Evolutionary conservation across 1,284 basidiomycete species (phyloP), one percentile per base, ranked within the genome.

Genomic region (Entoloma clypeatum): DNA sequence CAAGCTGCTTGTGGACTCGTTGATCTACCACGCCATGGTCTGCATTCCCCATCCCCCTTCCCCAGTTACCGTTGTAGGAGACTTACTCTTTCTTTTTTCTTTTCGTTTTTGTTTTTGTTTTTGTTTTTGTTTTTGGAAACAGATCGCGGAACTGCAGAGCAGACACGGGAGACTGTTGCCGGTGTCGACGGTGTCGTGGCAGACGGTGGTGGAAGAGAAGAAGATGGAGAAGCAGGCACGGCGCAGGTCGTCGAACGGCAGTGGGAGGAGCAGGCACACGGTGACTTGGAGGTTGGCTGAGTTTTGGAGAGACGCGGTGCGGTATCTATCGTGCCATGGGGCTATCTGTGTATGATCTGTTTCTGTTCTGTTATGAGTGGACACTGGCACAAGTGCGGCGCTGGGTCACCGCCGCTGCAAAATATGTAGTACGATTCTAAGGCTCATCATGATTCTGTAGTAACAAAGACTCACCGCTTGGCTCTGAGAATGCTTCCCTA

Each of bases 11-110:
- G 39, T 36, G 4, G 43, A 47, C 18, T 47, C 48, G 11, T 26
- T 37, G 26, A 13, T 44, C 11, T 52, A 50, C 21, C 44, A 50
- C 16, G 44, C 36, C 26, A 13, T 44, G 14, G 50, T 50, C 6
- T 8, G 50, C 32, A 24, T 17, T 22, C 22, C 16, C 18, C 6
- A 23, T 17, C 11, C 18, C 28, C 38, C n/a, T n/a, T 21, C 1
- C 17, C 13, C 30, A 9, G 14, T 23, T 7, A 13, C n/a, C n/a
- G 14, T 32, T 1, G 3, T 17, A 30, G 14, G 19, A 24, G 38
- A 25, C 3, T 5, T 31, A 11, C 7, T 8, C 8, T n/a, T 16
- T 14, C 3, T 18, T 16, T 6, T 6, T 2, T 14, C 6, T 8
- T 9, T 30, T 24, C 22, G 5, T 10, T 21, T 6, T n/a, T 13